Percentiles rank a stretch among this genome's conserved stretches.
Evolutionary conservation across 345 rosid genomes (phyloP).

Genomic region (Trapa bicornis): DNA sequence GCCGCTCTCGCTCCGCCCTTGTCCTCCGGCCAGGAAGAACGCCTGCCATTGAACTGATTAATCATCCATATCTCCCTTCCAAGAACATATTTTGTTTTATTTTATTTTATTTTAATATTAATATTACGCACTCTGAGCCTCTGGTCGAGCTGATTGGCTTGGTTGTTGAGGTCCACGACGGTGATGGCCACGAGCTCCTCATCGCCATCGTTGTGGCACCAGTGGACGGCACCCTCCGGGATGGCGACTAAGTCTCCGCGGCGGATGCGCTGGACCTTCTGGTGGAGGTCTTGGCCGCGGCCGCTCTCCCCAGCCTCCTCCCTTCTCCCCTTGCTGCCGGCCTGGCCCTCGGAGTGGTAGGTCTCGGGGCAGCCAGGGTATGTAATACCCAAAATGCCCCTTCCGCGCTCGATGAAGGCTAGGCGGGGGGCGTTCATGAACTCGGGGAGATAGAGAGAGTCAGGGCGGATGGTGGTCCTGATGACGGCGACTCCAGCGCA

Average conservation of each 20-base stretch:
- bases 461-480: constrained; percentile 11
- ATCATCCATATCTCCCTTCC: neutral
- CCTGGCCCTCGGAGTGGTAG: constrained; percentile 11
- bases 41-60: constrained; percentile 3
- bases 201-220: constrained; percentile 26
- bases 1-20: neutral
- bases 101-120: neutral
- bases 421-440: constrained; percentile 21
- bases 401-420: constrained; percentile 17
- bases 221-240: constrained; percentile 18
- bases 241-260: constrained; percentile 25
- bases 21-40: constrained; percentile 20
- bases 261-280: constrained; percentile 20
- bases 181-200: constrained; percentile 21
- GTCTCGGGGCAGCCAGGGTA: constrained; percentile 25
- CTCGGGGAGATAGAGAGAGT: constrained; percentile 20
- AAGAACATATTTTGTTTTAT: too few relatives aligned
- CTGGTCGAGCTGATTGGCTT: constrained; percentile 24
- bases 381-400: constrained; percentile 15
- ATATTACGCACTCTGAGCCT: constrained; percentile 8
- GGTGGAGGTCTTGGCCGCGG: constrained; percentile 18
- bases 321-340: neutral
- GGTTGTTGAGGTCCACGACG: constrained; percentile 15
- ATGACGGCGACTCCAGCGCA: constrained; percentile 23
- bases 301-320: neutral